These are phyloP conservation scores for Amphichorda felina DNA, from an alignment of 2,329 filamentous ascomycete genomes.

Conservation along the genomic window DNA sequence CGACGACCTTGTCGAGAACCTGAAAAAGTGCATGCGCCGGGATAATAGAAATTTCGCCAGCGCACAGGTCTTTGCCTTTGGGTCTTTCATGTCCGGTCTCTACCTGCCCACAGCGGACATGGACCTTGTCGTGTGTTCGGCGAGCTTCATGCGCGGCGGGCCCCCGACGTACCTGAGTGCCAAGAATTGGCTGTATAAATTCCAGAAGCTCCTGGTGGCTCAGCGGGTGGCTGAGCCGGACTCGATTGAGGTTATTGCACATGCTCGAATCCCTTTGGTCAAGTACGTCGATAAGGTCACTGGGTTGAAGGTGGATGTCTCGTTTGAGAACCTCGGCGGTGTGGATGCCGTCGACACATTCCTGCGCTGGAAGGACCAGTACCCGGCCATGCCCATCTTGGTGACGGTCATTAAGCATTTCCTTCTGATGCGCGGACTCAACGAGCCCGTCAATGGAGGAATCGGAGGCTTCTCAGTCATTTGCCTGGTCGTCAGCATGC, in stretches of 20 bases:
- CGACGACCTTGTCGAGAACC: constrained; percentile 55
- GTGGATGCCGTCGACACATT: constrained; percentile 74
- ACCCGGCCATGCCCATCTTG: constrained; percentile 75
- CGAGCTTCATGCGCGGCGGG: constrained; percentile 41
- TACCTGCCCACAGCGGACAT: constrained; percentile 71
- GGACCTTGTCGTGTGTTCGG: constrained; percentile 72
- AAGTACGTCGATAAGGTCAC: constrained; percentile 78
- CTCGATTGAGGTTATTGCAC: constrained; percentile 55
- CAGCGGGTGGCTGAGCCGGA: constrained; percentile 43
- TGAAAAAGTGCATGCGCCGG: constrained; percentile 46
- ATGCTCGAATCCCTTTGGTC: constrained; percentile 79
- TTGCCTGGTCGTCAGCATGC: constrained; percentile 80
- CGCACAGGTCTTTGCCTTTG: constrained; percentile 63
- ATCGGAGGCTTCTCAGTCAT: constrained; percentile 91
- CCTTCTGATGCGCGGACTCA: constrained; percentile 75
- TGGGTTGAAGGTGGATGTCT: constrained; percentile 78
- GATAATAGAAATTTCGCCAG: constrained; percentile 38
- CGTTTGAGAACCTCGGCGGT: constrained; percentile 84
- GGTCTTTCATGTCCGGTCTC: constrained; percentile 83
- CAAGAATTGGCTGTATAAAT: constrained; percentile 47
- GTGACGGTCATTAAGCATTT: constrained; percentile 90
- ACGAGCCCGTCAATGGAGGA: constrained; percentile 84
- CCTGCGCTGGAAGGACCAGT: constrained; percentile 63
- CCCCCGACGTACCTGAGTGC: constrained; percentile 32
- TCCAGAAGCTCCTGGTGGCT: constrained; percentile 46